Conservation (phyloP, 306 rosid species). For the Fragaria vesca region DNA sequence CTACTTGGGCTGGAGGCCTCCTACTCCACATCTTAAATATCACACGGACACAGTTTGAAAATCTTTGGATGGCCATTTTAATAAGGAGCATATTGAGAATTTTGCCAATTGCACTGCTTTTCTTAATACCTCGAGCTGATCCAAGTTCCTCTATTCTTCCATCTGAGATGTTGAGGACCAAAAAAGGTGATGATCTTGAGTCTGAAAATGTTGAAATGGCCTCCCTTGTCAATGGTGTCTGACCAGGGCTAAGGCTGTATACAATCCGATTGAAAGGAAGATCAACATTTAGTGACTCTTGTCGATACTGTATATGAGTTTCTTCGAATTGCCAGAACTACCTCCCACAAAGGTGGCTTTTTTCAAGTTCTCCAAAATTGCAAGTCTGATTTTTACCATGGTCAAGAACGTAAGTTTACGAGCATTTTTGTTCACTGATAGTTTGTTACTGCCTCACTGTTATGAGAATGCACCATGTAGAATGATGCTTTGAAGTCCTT, state of each 20-base stretch:
- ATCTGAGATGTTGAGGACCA: constrained; percentile 31
- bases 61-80: constrained; percentile 83
- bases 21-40: constrained; percentile 68
- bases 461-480: constrained; percentile 4
- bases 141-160: constrained; percentile 69
- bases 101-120: constrained; percentile 58
- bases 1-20: constrained; percentile 94
- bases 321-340: background rate
- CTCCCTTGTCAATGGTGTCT: constrained; percentile 46
- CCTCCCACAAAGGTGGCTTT: background rate
- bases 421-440: background rate
- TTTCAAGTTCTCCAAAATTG: background rate
- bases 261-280: background rate
- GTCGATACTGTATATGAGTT: background rate
- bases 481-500: background rate
- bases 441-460: background rate
- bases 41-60: constrained; percentile 64
- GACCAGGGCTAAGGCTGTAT: background rate
- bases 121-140: constrained; percentile 87
- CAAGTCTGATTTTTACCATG: background rate
- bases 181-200: constrained; percentile 43
- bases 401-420: background rate
- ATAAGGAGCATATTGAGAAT: constrained; percentile 70
- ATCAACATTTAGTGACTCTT: background rate
- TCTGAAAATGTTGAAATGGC: constrained; percentile 62